Conservation (phyloP, 495 filamentous ascomycete genomes). For the Aspergillus funiculosus region DNA sequence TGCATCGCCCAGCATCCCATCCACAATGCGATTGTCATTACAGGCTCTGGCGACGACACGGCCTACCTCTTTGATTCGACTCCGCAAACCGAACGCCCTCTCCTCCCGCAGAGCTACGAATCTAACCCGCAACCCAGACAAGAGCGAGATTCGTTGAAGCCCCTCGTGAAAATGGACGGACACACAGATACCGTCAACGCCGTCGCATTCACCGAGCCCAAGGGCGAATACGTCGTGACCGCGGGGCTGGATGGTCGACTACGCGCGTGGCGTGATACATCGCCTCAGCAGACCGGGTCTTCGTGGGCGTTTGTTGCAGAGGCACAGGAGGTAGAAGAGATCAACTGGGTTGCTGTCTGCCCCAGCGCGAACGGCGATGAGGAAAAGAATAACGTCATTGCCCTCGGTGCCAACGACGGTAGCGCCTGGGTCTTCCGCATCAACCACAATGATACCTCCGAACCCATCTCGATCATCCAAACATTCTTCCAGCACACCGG, state of each 20-base stretch:
- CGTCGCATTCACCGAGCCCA: slow-evolving; percentile 73
- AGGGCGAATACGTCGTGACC: slow-evolving; percentile 77
- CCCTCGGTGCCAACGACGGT: slow-evolving; percentile 87
- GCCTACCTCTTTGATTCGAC: slow-evolving; percentile 78
- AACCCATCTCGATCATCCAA: slow-evolving; percentile 73
- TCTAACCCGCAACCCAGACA: slow-evolving; percentile 53
- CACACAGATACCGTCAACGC: slow-evolving; percentile 90
- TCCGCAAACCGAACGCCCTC: slow-evolving; percentile 50
- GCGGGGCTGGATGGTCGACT: slow-evolving; percentile 79
- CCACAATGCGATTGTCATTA: slow-evolving; percentile 70
- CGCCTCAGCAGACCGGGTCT: slow-evolving; percentile 35
- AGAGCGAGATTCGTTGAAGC: slow-evolving; percentile 53
- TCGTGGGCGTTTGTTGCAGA: slow-evolving; percentile 61
- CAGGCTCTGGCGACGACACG: slow-evolving; percentile 78
- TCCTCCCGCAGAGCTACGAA: slow-evolving; percentile 71
- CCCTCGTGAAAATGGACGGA: slow-evolving; percentile 66
- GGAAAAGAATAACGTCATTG: slow-evolving; percentile 71
- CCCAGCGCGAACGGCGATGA: slow-evolving; percentile 54
- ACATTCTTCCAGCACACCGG: slow-evolving; percentile 85
- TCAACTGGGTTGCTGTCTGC: slow-evolving; percentile 83
- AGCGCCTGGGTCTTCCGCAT: slow-evolving; percentile 91
- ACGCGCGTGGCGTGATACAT: slow-evolving; percentile 47
- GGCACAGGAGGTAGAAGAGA: slow-evolving; percentile 82
- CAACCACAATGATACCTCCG: slow-evolving; percentile 54
- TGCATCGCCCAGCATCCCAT: slow-evolving; percentile 87